A percentile compares a stretch with the other conserved stretches of the same genome.
phyloP scores from a whole-genome alignment of 2,329 filamentous ascomycete species.

The Fusarium pseudonygamai region DNA sequence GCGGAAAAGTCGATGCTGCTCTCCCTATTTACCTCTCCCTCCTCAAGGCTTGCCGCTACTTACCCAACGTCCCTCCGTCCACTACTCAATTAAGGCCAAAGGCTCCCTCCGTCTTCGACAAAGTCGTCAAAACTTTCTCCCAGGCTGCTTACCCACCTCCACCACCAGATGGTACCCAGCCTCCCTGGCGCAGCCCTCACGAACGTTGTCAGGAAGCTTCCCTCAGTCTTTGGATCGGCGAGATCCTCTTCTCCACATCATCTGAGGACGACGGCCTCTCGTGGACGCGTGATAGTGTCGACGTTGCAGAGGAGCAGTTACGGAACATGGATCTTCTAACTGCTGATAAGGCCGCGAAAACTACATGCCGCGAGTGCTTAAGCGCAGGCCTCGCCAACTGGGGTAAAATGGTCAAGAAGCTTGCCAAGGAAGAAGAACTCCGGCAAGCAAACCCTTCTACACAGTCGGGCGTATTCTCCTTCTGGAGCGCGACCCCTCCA shows the following conservation, averaged over 20 bases:
- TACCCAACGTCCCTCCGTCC: slow-evolving; percentile 50
- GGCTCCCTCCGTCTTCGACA: slow-evolving; percentile 30
- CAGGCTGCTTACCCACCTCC: slow-evolving; percentile 75
- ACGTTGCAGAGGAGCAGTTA: slow-evolving; percentile 77
- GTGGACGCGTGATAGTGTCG: slow-evolving; percentile 91
- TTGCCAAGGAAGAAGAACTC: slow-evolving; percentile 64
- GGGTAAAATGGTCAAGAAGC: slow-evolving; percentile 78
- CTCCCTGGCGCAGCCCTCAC: slow-evolving; percentile 70
- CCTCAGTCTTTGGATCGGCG: slow-evolving; percentile 89
- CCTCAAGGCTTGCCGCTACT: slow-evolving; percentile 78
- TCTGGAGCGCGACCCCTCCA: slow-evolving; percentile 50
- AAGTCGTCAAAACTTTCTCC: slow-evolving; percentile 40
- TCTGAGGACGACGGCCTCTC: slow-evolving; percentile 76
- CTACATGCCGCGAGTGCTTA: slow-evolving; percentile 80
- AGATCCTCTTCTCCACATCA: slow-evolving; percentile 81
- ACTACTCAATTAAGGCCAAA: slow-evolving; percentile 5
- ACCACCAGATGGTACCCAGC: slow-evolving; percentile 73
- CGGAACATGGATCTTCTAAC: slow-evolving; percentile 52
- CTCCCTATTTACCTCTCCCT: slow-evolving; percentile 88
- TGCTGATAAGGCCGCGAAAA: slow-evolving; percentile 46
- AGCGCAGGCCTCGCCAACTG: slow-evolving; percentile 82
- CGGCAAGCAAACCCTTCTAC: slow-evolving; percentile 47
- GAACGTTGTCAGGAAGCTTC: slow-evolving; percentile 86
- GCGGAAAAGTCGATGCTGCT: slow-evolving; percentile 72
- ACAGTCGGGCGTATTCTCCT: slow-evolving; percentile 47